Evolutionary conservation across 73 alveolate species (phyloP).

Genomic region (Durusdinium trenchii): DNA sequence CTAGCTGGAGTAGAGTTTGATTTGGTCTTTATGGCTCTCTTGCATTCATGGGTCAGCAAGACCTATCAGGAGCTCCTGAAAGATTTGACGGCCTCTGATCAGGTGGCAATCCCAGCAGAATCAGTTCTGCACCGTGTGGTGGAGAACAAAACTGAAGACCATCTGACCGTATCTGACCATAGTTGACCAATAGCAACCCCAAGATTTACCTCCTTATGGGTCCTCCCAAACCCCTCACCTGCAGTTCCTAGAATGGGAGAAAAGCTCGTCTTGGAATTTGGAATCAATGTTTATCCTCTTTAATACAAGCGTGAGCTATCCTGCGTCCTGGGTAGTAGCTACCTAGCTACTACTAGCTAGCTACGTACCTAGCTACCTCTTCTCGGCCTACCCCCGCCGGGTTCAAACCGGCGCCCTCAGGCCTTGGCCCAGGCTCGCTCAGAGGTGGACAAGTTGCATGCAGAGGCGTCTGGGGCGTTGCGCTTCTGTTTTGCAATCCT

Average conservation of each 20-base stretch:
- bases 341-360: background rate
- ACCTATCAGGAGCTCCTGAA: slow-evolving; percentile 12
- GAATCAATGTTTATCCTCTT: background rate
- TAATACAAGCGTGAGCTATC: background rate
- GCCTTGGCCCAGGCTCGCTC: slow-evolving; percentile 43
- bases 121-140: background rate
- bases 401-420: background rate
- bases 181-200: too few species aligned
- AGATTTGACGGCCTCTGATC: slow-evolving; percentile 3
- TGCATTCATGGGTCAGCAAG: background rate
- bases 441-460: slow-evolving; percentile 64
- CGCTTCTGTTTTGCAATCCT: background rate
- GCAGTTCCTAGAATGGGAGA: background rate
- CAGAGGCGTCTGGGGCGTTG: background rate
- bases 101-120: background rate
- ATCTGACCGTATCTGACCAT: too few species aligned
- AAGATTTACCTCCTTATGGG: too few species aligned
- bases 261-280: background rate
- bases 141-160: too few species aligned
- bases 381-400: too few species aligned
- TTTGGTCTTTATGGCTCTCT: background rate
- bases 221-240: too few species aligned
- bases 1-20: too few species aligned
- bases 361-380: background rate
- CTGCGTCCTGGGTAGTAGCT: background rate